Percentiles rank a stretch among this genome's conserved stretches.
Evolutionary conservation across 2,329 filamentous ascomycete species (phyloP).

Genomic region (Aureobasidium subglaciale): DNA sequence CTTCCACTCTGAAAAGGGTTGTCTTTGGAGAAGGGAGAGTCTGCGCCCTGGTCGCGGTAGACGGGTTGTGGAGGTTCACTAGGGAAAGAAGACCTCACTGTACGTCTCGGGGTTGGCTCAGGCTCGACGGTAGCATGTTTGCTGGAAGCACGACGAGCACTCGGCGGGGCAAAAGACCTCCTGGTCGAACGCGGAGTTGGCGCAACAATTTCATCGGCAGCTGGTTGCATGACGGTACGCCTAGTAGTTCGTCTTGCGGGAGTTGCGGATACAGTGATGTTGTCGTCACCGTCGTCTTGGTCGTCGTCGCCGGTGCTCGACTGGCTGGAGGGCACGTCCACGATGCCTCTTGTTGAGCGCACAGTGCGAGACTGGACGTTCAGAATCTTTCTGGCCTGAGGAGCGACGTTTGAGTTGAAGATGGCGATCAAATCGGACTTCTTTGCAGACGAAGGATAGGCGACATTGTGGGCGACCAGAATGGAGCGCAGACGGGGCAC

Average conservation of each 20-base stretch:
- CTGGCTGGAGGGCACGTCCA: slow-evolving; percentile 57
- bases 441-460: slow-evolving; percentile 83
- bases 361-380: slow-evolving; percentile 69
- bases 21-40: slow-evolving; percentile 74
- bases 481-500: slow-evolving; percentile 85
- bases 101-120: slow-evolving; percentile 39
- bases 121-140: slow-evolving; percentile 35
- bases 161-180: slow-evolving; percentile 19
- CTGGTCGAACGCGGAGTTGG: slow-evolving; percentile 23
- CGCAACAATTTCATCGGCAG: slow-evolving; percentile 45
- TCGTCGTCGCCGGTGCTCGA: slow-evolving; percentile 55
- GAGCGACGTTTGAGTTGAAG: slow-evolving; percentile 70
- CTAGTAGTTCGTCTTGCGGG: slow-evolving; percentile 20
- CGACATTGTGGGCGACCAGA: slow-evolving; percentile 78
- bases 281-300: slow-evolving; percentile 48
- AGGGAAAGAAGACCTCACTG: slow-evolving; percentile 18
- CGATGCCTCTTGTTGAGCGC: slow-evolving; percentile 81
- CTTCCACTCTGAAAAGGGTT: slow-evolving; percentile 91
- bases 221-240: slow-evolving; percentile 18
- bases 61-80: slow-evolving; percentile 22
- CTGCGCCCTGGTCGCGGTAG: slow-evolving; percentile 24
- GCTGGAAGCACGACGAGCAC: slow-evolving; percentile 32
- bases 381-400: slow-evolving; percentile 71
- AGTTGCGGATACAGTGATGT: slow-evolving; percentile 41
- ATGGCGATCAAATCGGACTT: slow-evolving; percentile 82